Evolutionary conservation across 805 yeast species (phyloP), one percentile per base, ranked within the genome.

Genomic region (Pichia membranifaciens): DNA sequence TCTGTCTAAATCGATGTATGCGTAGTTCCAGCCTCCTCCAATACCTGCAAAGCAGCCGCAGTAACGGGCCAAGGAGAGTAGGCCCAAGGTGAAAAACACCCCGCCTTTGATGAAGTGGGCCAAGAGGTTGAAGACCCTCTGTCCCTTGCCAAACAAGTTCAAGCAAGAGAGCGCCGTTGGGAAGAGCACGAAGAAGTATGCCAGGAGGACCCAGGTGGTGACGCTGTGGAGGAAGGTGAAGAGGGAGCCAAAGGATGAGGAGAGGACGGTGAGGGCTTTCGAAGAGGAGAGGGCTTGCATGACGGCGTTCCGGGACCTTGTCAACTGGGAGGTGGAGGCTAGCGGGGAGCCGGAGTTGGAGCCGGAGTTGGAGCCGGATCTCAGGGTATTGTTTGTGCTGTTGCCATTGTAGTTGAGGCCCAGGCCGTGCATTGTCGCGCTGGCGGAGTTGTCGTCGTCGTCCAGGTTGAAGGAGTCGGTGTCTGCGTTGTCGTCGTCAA

Each of bases 41-140:
- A 74, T 70, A 47, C 75, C 71, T 33, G 75, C 62, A 57, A 84
- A 87, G 12, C 83, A 86, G 3, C 99, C 99, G 57, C 88, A 80
- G 65, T 86, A 90, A 56, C 98, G 79, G 1, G 89, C 85, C 35
- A 93, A 71, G n/a, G 95, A 76, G 5, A 89, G 61, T 7, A 90
- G 51, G 18, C 99, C 99, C 35, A 85, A 68, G 5, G 73, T 53
- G 49, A 88, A 73, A 61, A 91, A 91, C 2, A 91, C 93, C 22
- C 91, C 93, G 51, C 99, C 99, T 66, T 91, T 91, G 64, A 91
- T 91, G 75, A 88, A 87, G 66, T 91, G 99, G 1, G 99, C 99
- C 48, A 91, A 73, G 44, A 91, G 65, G 57, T 87, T 88, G 69
- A 87, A 91, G 13, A 90, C 82, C 18, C 71, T 70, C 12, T 57